Conservation (phyloP, 2,329 filamentous ascomycete species). For the Fusarium sp. region DNA sequence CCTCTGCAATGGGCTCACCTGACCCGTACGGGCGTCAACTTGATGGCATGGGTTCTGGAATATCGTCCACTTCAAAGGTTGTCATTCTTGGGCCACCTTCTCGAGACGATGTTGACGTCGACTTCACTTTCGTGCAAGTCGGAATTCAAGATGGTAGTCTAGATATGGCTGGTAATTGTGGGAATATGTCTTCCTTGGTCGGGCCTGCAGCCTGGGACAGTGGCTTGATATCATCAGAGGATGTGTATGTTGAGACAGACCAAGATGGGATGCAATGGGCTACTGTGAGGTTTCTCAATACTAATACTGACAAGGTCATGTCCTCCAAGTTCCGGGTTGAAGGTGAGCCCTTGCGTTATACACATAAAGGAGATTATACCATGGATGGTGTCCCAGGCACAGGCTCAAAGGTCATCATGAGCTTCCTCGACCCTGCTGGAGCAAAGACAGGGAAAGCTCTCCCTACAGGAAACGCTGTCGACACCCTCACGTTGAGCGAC, state of each 20-base stretch:
- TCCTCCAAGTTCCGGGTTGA: slow-evolving; percentile 65
- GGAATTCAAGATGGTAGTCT: slow-evolving; percentile 70
- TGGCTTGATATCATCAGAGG: slow-evolving; percentile 40
- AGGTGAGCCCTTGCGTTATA: slow-evolving; percentile 49
- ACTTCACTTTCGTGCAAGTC: slow-evolving; percentile 78
- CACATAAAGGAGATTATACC: slow-evolving; percentile 61
- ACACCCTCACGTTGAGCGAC: slow-evolving; percentile 57
- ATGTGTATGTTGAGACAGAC: slow-evolving; percentile 31
- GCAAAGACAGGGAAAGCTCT: slow-evolving; percentile 67
- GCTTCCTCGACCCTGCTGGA: slow-evolving; percentile 71
- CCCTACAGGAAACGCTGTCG: slow-evolving; percentile 64
- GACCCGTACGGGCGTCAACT: slow-evolving; percentile 77
- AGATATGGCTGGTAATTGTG: slow-evolving; percentile 77
- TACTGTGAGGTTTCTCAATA: slow-evolving; percentile 73
- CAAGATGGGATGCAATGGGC: slow-evolving; percentile 48
- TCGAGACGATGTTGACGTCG: slow-evolving; percentile 65
- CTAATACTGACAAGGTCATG: slow-evolving; percentile 75
- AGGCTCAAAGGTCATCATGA: slow-evolving; percentile 66
- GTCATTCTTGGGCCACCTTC: slow-evolving; percentile 69
- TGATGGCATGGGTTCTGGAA: slow-evolving; percentile 75
- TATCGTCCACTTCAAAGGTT: slow-evolving; percentile 77
- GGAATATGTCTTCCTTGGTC: slow-evolving; percentile 77
- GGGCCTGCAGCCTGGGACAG: slow-evolving; percentile 62
- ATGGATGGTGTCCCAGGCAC: slow-evolving; percentile 74
- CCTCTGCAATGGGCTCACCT: slow-evolving; percentile 70